Evolutionary conservation across 306 rosid species (phyloP).

Genomic region (Prosopis cineraria): DNA sequence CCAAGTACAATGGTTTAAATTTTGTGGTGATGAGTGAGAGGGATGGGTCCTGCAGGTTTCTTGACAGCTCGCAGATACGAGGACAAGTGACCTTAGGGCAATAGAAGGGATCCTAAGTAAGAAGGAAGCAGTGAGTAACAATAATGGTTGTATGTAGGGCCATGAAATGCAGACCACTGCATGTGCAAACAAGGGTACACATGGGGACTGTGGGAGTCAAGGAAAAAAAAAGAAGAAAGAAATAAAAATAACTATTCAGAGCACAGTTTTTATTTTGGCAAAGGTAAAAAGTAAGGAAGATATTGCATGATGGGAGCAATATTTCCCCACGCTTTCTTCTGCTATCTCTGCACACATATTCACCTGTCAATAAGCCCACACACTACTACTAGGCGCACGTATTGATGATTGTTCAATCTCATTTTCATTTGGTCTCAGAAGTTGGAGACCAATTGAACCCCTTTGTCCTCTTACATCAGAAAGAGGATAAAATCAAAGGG

Average conservation of each 20-base stretch:
- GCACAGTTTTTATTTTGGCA: slow-evolving; percentile 31
- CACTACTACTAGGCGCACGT: slow-evolving; percentile 39
- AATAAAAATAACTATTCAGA: slow-evolving; percentile 24
- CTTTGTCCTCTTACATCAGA: slow-evolving; percentile 38
- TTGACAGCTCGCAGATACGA: slow-evolving; percentile 38
- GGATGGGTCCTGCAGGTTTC: slow-evolving; percentile 37
- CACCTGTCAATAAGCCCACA: slow-evolving; percentile 42
- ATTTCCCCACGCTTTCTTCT: slow-evolving; percentile 41
- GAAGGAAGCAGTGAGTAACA: slow-evolving; percentile 45
- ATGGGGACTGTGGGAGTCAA: slow-evolving; percentile 40
- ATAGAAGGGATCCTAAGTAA: slow-evolving; percentile 55
- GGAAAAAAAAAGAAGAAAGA: background rate
- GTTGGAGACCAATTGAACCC: slow-evolving; percentile 48
- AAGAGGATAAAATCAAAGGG: background rate
- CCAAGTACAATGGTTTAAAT: slow-evolving; percentile 23
- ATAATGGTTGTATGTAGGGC: slow-evolving; percentile 55
- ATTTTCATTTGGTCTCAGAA: slow-evolving; percentile 43
- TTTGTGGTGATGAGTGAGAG: slow-evolving; percentile 33
- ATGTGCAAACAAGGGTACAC: slow-evolving; percentile 62
- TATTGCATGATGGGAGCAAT: slow-evolving; percentile 48
- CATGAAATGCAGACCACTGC: slow-evolving; percentile 41
- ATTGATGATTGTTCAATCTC: slow-evolving; percentile 37
- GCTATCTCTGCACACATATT: slow-evolving; percentile 22
- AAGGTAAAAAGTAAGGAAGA: slow-evolving; percentile 34
- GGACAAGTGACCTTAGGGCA: slow-evolving; percentile 54